Evolutionary conservation across 306 rosid genomes (phyloP).

Genomic region (Gastrolobium villosum): DNA sequence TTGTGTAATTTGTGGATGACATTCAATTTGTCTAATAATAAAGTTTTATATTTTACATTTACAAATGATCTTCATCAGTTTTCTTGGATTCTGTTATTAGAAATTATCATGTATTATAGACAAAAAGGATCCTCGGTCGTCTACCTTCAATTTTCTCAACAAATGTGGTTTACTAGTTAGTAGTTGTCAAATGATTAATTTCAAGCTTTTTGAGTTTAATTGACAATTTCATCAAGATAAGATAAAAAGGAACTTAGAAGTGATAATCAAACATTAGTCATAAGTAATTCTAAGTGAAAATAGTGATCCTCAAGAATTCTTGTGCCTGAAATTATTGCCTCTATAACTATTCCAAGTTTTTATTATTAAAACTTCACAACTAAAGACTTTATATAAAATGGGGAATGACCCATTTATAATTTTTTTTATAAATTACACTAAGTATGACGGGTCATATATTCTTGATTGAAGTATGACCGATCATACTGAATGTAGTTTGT

Average conservation of each 20-base stretch:
- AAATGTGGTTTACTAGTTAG: not conserved
- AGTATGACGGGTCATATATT: too few species aligned
- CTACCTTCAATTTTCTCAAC: not conserved
- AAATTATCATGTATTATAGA: not conserved
- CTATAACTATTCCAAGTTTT: too few species aligned
- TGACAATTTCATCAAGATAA: not conserved
- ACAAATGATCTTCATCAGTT: not conserved
- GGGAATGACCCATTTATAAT: too few species aligned
- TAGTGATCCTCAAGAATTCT: too few species aligned
- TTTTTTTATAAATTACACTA: too few species aligned
- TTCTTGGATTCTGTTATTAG: slow-evolving; percentile 1
- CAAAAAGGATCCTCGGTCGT: not conserved
- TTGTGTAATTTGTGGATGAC: slow-evolving; percentile 36
- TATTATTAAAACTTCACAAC: too few species aligned
- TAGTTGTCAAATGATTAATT: not conserved
- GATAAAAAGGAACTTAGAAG: not conserved
- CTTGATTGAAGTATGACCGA: too few species aligned
- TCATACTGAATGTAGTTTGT: too few species aligned
- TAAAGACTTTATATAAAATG: too few species aligned
- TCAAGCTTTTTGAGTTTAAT: not conserved
- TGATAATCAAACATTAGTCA: not conserved
- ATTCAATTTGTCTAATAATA: slow-evolving; percentile 45
- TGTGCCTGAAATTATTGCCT: too few species aligned
- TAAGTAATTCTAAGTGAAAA: too few species aligned
- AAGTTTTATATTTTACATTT: slow-evolving; percentile 19